Evolutionary conservation across 257 asterid genomes (phyloP), one percentile per base, ranked within the genome.

Genomic region (Nicotiana knightiana): DNA sequence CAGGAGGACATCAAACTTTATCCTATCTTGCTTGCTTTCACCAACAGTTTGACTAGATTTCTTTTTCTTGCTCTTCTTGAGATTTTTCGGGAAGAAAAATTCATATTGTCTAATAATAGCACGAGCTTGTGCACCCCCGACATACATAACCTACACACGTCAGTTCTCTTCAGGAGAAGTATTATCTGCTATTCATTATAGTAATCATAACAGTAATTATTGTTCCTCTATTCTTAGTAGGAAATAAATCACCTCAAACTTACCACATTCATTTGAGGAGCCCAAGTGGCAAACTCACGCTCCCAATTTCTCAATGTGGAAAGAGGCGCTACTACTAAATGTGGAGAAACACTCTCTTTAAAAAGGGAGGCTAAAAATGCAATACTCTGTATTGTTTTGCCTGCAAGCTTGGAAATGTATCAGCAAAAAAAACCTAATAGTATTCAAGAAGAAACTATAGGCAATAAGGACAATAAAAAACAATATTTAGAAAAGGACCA

Each of bases 221-320:
- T 46, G 48, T 71, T 71, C 37, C 48, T 39, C 61, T 71, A 73
- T 48, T 73, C 62, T 48, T 26, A 48, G 62, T 46, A 73, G 24
- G 43, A 51, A 73, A 48, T 24, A 73, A 26, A 71, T 46, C 21
- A 51, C 16, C 79, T 73, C 79, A 81, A 88, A 92, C 99, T 89
- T 91, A 96, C 99, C 80, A 96, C 98, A 90, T 96, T 96, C 97
- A 96, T 89, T 58, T 96, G 98, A 81, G 99, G 99, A 83, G 99
- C 98, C 99, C 99, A 96, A 80, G 92, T 89, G 85, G 99, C 95
- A 89, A 96, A 96, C 88, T 96, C 99, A 79, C 99, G 98, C 81
- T 96, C 99, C 99, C 99, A 96, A 86, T 96, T 96, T 90, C 99
- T 93, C 89, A 96, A 87, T 39, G 98, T 96, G 54, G 99, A 96